Evolutionary conservation across 331 rosid genomes (phyloP), one percentile per base, ranked within the genome.

Genomic region (Arachis monticola): DNA sequence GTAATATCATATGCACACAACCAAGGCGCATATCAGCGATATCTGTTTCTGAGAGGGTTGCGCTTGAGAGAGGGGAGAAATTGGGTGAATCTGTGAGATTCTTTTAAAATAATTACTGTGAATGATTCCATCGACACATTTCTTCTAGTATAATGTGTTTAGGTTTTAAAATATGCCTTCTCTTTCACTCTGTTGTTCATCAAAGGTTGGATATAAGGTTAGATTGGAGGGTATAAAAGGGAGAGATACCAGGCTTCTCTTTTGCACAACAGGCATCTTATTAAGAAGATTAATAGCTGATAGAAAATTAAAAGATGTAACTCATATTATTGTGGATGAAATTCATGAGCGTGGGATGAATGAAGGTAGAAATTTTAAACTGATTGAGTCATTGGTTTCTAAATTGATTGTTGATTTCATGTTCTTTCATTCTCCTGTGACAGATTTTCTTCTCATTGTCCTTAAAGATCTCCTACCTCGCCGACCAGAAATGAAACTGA

Each of bases 271-370:
- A 10, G 99, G 98, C 67, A 88, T 95, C 76, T 90, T 95, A 78
- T 79, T 95, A 84, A 90, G 99, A 90, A 92, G 97, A 82, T 82
- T 92, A 76, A 86, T 95, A 13, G 88, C 87, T 67, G 99, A 95
- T 81, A 84, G 99, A 88, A 90, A 82, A 83, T 78, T 95, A 61
- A 90, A 87, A 71, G 96, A 91, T 65, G 83, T 92, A 68, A 90
- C 97, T 42, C 97, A 92, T 86, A 92, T 95, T 72, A 85, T 95
- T 84, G 99, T 92, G 77, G 97, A 95, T 80, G 99, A 95, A 84
- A 95, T 95, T 76, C 99, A 95, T 76, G 99, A 95, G 81, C 98
- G 99, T 32, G 98, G 99, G 83, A 92, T 95, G 93, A 95, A 90
- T 81, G 98, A 95, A 89, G 99, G 99, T 95, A 88, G 75, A 77